Evolutionary conservation across 2,329 filamentous ascomycete genomes (phyloP), one percentile per base, ranked within the genome.

Genomic region (Sporothrix euskadiensis): DNA sequence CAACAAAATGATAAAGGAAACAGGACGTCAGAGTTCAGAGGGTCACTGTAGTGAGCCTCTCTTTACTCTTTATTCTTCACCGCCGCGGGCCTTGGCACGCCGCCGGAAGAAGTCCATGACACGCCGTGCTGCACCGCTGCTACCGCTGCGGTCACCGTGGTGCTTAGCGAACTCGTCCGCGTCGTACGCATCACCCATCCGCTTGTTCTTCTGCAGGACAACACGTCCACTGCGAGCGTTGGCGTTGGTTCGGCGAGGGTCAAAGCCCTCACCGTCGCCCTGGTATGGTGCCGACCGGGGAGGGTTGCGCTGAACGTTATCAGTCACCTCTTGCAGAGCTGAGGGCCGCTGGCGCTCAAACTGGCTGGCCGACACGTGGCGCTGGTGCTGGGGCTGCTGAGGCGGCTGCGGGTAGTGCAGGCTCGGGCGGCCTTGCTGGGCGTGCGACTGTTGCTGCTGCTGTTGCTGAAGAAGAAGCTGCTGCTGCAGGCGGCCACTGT

Each of bases 71-170:
- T 86, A 85, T 78, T 85, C 83, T 75, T 89, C 87, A 52, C 86
- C 87, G 73, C 86, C 88, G 79, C 92, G 86, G 77, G 91, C 93
- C 83, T 91, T 94, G 73, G 92, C 93, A 80, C 94, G 89, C 81
- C 94, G 88, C 78, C 96, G 88, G 85, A 99, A 99, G 82, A 98
- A 97, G 83, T 99, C 95, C 94, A 99, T 98, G 54, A 99, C 96
- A 80, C 94, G 90, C 81, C 94, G 91, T 16, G 94, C 94, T 3
- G 94, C 92, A 73, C 93, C 93, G 76, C 91, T 95, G 81, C 92
- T 97, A 61, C 95, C 95, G 44, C 90, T 90, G 79, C 94, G 90
- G 71, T 90, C 88, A 14, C 44, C 44, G 71, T 86, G 85, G 49
- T 81, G 81, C 76, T 84, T 86, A 63, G 84, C 85, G 75, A 87